A percentile compares a stretch with the other conserved stretches of the same genome.
phyloP scores from a whole-genome alignment of 2,329 filamentous ascomycete species.

The Pyrenochaeta sp. region DNA sequence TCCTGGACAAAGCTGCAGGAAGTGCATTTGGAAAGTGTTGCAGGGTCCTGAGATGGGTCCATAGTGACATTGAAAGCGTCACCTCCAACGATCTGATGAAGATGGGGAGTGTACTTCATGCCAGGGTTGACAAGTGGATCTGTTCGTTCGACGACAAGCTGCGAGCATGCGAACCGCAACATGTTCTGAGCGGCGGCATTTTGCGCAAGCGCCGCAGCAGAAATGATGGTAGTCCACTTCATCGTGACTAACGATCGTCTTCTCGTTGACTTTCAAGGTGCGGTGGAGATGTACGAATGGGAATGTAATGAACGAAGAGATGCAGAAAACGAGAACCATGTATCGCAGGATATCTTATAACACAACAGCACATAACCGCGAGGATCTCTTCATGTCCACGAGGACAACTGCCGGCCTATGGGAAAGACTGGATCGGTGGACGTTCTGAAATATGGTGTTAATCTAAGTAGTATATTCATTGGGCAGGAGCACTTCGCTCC shows the following conservation, averaged over 20 bases:
- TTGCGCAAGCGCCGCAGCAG: conserved; percentile 29
- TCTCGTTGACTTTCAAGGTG: neutral
- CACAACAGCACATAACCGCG: conserved; percentile 17
- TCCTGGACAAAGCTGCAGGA: conserved; percentile 44
- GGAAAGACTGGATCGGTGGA: conserved; percentile 30
- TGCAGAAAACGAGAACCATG: conserved; percentile 18
- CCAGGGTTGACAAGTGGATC: conserved; percentile 46
- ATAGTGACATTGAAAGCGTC: conserved; percentile 46
- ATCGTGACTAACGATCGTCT: conserved; percentile 26
- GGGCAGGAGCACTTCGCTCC: conserved; percentile 26
- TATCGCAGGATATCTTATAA: conserved; percentile 39
- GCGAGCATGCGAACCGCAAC: conserved; percentile 47
- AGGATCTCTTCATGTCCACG: conserved; percentile 14
- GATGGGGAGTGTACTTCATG: conserved; percentile 46
- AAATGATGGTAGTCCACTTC: conserved; percentile 39
- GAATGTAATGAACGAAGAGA: conserved; percentile 25
- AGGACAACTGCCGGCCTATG: conserved; percentile 36
- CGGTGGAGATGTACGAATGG: neutral
- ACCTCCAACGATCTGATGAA: conserved; percentile 47
- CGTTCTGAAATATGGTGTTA: conserved; percentile 36
- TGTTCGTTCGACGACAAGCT: conserved; percentile 45
- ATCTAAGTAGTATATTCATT: conserved; percentile 40
- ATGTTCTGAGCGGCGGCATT: conserved; percentile 40
- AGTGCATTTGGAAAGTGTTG: conserved; percentile 40
- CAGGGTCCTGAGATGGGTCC: conserved; percentile 37